Base-by-base conservation (phyloP, 1,284 basidiomycete species). In the Ceratobasidium papillatum region DNA sequence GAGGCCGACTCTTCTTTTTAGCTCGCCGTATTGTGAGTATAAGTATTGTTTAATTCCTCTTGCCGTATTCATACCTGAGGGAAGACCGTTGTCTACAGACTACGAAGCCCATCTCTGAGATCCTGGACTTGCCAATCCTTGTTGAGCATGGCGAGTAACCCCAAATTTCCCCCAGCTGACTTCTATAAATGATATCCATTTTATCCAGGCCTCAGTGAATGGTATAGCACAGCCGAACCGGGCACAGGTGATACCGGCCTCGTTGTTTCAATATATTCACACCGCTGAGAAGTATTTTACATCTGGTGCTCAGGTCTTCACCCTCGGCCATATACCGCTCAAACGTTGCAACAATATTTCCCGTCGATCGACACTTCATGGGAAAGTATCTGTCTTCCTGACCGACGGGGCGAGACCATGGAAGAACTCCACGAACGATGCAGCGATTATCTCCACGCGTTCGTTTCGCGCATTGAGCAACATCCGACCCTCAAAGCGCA, bases 21-120 rank as follows among this genome's bases (percentile, higher is more conserved):
- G 90, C 3, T 94, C 92, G 22, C 91, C 91, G 19, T 94, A 89
- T 79, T 93, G 92, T 93, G 77, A 81, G 89, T 82, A n/a, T n/a
- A n/a, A n/a, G n/a, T 17, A 19, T 2, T 38, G n/a, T 27, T 52
- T 36, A 8, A 4, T 25, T 17, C 11, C n/a, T 9, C 1, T 19
- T 62, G 41, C 43, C 34, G 32, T 54, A 17, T 52, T 45, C n/a
- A 30, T 51, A 66, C 27, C 69, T 25, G 34, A 66, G 61, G 25
- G n/a, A 59, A 71, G 68, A 71, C 54, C 91, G 94, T 32, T 96
- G 94, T 80, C 82, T 95, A 38, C 93, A 95, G 80, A 96, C 94
- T 0, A 83, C 90, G 0, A 83, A 86, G 41, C 94, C 94, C 0
- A 83, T 86, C 1, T 87, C 92, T 8, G 81, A 85, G 63, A 86